These are phyloP conservation scores for Calonectria hongkongensis DNA, from an alignment of 2,329 filamentous ascomycete species.

Conservation along the genomic window DNA sequence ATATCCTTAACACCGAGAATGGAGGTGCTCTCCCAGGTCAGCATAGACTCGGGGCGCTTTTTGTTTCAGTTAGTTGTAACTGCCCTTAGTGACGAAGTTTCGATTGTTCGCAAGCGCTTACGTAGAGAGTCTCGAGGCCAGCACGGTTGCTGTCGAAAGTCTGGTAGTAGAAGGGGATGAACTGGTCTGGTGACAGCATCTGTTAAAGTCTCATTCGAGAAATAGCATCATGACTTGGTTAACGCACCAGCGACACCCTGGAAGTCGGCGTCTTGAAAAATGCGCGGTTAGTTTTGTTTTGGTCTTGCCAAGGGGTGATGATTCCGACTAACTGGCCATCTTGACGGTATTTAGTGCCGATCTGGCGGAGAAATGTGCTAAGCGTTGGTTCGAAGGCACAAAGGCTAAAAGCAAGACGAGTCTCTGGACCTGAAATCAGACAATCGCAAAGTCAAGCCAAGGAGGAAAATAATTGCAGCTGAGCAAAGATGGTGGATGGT, in stretches of 20 bases:
- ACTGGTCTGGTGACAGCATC: conserved; percentile 79
- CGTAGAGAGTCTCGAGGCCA: conserved; percentile 84
- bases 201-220: conserved; percentile 13
- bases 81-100: no score
- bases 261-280: conserved; percentile 59
- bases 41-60: conserved; percentile 89
- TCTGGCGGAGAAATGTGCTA: conserved; percentile 21
- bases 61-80: conserved; percentile 40
- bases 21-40: conserved; percentile 89
- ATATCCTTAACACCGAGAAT: conserved; percentile 80
- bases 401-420: conserved; percentile 28
- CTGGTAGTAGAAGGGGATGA: conserved; percentile 93
- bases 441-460: conserved; percentile 61
- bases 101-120: conserved; percentile 66
- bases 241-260: conserved; percentile 69
- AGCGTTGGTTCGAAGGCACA: conserved; percentile 29
- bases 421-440: conserved; percentile 45
- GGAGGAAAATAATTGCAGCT: conserved; percentile 46
- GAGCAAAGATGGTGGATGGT: conserved; percentile 56
- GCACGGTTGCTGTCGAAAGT: conserved; percentile 86
- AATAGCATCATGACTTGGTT: conserved; percentile 10
- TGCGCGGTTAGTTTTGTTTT: conserved; percentile 54
- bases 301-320: neutral
- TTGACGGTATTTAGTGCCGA: conserved; percentile 48
- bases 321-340: conserved; percentile 51